Conservation (phyloP, 106 monocot genomes). For the Cymbidium sinense region DNA sequence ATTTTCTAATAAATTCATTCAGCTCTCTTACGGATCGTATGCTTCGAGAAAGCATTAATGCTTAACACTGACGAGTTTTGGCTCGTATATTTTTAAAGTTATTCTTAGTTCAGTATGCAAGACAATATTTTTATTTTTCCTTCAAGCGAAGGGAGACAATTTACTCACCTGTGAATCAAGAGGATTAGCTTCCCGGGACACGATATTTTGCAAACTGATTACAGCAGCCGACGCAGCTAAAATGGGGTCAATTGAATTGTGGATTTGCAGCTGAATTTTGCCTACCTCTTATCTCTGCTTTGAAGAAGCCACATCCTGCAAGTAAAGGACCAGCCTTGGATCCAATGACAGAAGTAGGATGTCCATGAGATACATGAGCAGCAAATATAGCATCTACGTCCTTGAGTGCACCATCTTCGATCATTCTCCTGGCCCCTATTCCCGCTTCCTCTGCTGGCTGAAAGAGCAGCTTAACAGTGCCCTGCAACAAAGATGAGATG, state of each 20-base stretch:
- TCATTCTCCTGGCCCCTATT: constrained; percentile 75
- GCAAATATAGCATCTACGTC: constrained; percentile 74
- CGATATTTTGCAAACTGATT: constrained; percentile 64
- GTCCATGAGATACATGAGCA: constrained; percentile 49
- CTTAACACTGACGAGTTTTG: too few relatives aligned
- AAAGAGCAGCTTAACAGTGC: constrained; percentile 80
- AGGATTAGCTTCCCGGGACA: constrained; percentile 79
- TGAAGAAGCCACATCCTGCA: constrained; percentile 83
- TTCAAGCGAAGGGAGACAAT: too few relatives aligned
- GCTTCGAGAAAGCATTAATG: too few relatives aligned
- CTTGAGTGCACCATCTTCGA: constrained; percentile 66
- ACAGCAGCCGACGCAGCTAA: constrained; percentile 63
- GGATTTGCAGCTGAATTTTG: constrained; percentile 21
- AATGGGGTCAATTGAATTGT: constrained; percentile 30
- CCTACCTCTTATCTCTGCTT: constrained; percentile 32
- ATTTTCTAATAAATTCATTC: too few relatives aligned
- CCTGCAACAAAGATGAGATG: constrained; percentile 24
- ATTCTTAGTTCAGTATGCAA: too few relatives aligned
- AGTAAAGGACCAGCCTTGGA: constrained; percentile 68
- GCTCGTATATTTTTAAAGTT: too few relatives aligned
- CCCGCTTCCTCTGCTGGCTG: constrained; percentile 90
- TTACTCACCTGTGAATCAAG: constrained; percentile 71
- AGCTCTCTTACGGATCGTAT: too few relatives aligned
- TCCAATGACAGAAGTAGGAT: constrained; percentile 41
- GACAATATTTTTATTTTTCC: too few relatives aligned